Base-by-base conservation (phyloP, 1,284 basidiomycete genomes). In the Cutaneotrichosporon spelunceum region DNA sequence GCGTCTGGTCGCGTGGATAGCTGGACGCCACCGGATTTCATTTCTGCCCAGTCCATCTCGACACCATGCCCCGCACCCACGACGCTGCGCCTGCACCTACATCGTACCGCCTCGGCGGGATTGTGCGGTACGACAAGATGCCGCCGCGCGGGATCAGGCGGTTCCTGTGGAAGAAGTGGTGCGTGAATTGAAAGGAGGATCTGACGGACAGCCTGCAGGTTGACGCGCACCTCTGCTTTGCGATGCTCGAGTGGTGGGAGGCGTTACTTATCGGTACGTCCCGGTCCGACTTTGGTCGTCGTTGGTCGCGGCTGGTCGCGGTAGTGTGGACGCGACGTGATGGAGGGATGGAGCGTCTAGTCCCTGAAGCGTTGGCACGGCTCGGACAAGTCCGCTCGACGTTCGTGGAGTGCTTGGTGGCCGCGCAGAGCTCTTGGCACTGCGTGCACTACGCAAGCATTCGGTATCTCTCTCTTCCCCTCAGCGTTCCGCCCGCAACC, bases 231-330 rank as follows among this genome's bases (percentile, higher is more conserved):
- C 73, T 77, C 39, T 74, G 71, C 14, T 66, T 77, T 27, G 70
- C 69, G 21, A 76, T 80, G 76, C 68, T 80, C 61, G 76, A 79
- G 63, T 70, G 72, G 16, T 76, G 75, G 75, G 78, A 80, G 68
- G 72, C 72, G 29, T 63, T 70, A 13, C 63, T 78, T 13, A 66
- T 80, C 44, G 68, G 78, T 79, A 65, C 62, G 78, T 76, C 21
- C n/a, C n/a, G n/a, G 26, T 30, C 10, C 16, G 27, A 53, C n/a
- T n/a, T n/a, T n/a, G n/a, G 33, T 53, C 52, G 52, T 14, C 16
- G 19, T 33, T 30, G 49, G 16, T 9, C 2, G n/a, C n/a, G n/a
- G n/a, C n/a, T n/a, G 34, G 39, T 19, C 39, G 39, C 4, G 19
- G 16, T 8, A 3, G 39, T 42, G 39, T 19, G 19, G 19, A 42